phyloP scores from a whole-genome alignment of 352 stramenopile species.

The Globisporangium alternatum region DNA sequence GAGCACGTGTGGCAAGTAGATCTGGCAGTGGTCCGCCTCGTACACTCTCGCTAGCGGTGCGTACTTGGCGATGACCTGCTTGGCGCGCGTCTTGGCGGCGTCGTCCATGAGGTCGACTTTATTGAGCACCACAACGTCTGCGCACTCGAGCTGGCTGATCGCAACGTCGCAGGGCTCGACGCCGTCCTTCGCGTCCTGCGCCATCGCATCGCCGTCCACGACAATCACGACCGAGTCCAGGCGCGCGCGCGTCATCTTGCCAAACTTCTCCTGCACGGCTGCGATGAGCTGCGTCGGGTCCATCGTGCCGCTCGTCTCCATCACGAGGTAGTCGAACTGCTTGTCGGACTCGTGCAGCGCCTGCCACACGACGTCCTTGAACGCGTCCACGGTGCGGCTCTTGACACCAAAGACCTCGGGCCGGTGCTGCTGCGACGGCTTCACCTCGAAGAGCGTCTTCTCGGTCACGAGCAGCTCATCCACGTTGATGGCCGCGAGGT shows the following conservation, averaged over 20 bases:
- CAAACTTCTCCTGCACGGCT: slow-evolving; percentile 69
- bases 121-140: slow-evolving; percentile 81
- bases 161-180: slow-evolving; percentile 40
- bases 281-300: slow-evolving; percentile 67
- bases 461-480: slow-evolving; percentile 61
- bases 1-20: slow-evolving; percentile 72
- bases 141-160: slow-evolving; percentile 58
- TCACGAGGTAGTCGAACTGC: slow-evolving; percentile 71
- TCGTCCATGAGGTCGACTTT: slow-evolving; percentile 71
- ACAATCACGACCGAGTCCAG: slow-evolving; percentile 77
- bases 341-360: slow-evolving; percentile 41
- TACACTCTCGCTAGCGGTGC: slow-evolving; percentile 59
- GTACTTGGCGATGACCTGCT: slow-evolving; percentile 33
- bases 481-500: slow-evolving; percentile 68
- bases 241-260: slow-evolving; percentile 73
- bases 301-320: slow-evolving; percentile 75
- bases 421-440: slow-evolving; percentile 21
- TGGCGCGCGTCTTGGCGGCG: slow-evolving; percentile 22
- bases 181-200: slow-evolving; percentile 31
- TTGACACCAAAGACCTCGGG: slow-evolving; percentile 32
- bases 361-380: slow-evolving; percentile 76
- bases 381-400: slow-evolving; percentile 37
- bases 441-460: slow-evolving; percentile 34
- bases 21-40: slow-evolving; percentile 55
- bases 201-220: slow-evolving; percentile 70